phyloP scores from a whole-genome alignment of 208 protist genomes.

The Acanthamoeba lenticulata region DNA sequence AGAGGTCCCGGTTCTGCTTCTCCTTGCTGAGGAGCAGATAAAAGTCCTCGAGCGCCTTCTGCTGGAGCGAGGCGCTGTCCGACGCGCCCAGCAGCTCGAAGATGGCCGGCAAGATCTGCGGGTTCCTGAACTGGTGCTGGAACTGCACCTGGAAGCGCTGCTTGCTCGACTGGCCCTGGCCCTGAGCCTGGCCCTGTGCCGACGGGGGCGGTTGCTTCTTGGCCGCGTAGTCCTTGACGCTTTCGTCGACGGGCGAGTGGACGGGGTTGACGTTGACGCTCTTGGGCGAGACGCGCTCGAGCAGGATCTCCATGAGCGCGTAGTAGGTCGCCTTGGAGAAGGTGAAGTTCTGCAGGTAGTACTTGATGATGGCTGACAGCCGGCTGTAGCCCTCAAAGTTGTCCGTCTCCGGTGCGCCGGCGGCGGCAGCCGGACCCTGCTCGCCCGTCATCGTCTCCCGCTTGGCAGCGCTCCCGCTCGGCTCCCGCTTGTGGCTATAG shows the following conservation, averaged over 20 bases:
- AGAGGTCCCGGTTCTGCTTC: conserved; percentile 41
- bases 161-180: too few relatives aligned
- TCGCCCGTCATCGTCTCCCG: too few relatives aligned
- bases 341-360: conserved; percentile 57
- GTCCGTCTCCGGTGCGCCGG: not conserved
- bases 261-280: conserved; percentile 34
- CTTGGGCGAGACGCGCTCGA: conserved; percentile 30
- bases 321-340: conserved; percentile 49
- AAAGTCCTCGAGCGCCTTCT: conserved; percentile 34
- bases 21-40: conserved; percentile 48
- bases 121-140: conserved; percentile 57
- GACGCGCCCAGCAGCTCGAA: conserved; percentile 31
- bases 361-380: conserved; percentile 33
- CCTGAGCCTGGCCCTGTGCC: too few relatives aligned
- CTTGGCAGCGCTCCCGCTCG: not conserved
- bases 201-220: not conserved
- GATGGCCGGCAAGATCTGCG: conserved; percentile 30
- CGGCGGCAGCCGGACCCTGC: too few relatives aligned
- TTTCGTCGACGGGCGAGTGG: conserved; percentile 7
- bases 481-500: not conserved
- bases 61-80: not conserved
- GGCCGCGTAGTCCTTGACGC: not conserved
- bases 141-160: not conserved
- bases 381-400: conserved; percentile 34
- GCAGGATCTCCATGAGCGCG: conserved; percentile 59